Base-by-base conservation (phyloP, 306 rosid genomes). In the Abrus pulchellus region DNA sequence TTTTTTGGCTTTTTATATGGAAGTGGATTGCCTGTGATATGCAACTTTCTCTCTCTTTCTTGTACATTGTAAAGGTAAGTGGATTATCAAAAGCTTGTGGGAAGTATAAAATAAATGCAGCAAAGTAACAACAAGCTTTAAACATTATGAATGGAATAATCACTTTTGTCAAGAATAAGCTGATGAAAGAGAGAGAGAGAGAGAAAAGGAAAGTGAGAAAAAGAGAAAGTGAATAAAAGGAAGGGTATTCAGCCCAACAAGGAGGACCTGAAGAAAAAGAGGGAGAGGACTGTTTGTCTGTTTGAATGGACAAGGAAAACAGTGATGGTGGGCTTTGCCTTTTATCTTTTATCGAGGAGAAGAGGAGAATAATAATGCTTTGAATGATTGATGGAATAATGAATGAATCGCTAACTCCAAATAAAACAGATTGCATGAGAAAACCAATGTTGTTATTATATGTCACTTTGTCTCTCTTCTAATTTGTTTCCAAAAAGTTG, bases 1-100 rank as follows among this genome's bases (percentile, higher is more conserved):
- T 87, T 89, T 87, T 89, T 90, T 94, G 93, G 91, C 89, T 87
- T 90, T 91, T 84, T 68, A 68, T 81, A 68, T 49, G 82, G 87
- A 88, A 90, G 92, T 88, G 86, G 86, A 83, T 83, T 87, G 88
- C 60, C 66, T 83, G 89, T 79, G 87, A 87, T 74, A 79, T 83
- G 85, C 69, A 86, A 84, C 89, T 77, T 49, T 82, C 72, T 79
- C 82, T 66, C 57, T 79, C 77, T 89, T 66, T 65, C 43, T 84
- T 77, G 74, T 70, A 72, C 68, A 79, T 7, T 80, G 63, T 80
- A 88, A 85, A 85, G 87, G 84, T 64, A 56, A 73, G 80, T 79
- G 87, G 91, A 87, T 88, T 85, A 88, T 82, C 81, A 90, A 87
- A 91, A 93, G 97, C 63, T 81, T 76, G 82, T 72, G 83, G 88